phyloP scores from a whole-genome alignment of 768 basidiomycete species.

The Termitomyces sp. region DNA sequence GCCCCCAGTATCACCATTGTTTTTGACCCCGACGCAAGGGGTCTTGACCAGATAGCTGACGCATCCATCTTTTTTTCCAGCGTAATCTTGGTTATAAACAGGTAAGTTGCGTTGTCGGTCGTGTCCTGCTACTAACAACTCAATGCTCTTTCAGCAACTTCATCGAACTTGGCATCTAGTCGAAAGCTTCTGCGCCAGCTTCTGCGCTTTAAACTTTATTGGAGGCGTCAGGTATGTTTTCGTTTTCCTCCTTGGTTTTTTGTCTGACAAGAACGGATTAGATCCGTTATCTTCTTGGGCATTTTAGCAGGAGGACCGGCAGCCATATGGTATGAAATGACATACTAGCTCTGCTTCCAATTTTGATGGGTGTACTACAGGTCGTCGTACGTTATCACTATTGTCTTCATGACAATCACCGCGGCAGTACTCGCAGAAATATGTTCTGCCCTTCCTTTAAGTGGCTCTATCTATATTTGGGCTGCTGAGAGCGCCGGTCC shows the following conservation, averaged over 20 bases:
- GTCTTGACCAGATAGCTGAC: constrained; percentile 46
- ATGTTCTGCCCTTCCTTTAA: constrained; percentile 83
- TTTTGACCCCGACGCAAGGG: constrained; percentile 35
- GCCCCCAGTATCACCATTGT: constrained; percentile 63
- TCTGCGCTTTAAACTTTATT: constrained; percentile 88
- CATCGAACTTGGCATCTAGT: constrained; percentile 82
- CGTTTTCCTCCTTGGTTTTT: background rate
- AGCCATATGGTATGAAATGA: constrained; percentile 66
- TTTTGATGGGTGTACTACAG: constrained; percentile 34
- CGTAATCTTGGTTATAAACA: constrained; percentile 78
- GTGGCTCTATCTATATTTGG: constrained; percentile 94
- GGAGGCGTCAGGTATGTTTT: constrained; percentile 69
- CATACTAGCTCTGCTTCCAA: background rate
- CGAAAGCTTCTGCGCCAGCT: constrained; percentile 87
- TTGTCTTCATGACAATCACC: constrained; percentile 86
- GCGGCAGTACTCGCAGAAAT: constrained; percentile 87
- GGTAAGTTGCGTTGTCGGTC: constrained; percentile 35
- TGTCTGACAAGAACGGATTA: constrained; percentile 23
- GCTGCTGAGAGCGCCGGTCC: constrained; percentile 90
- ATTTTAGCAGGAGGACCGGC: constrained; percentile 84
- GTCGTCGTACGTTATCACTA: constrained; percentile 81
- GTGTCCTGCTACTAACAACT: constrained; percentile 10
- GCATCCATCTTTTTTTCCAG: constrained; percentile 36
- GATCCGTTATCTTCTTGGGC: constrained; percentile 78
- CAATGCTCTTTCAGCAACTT: constrained; percentile 53